phyloP scores from a whole-genome alignment of 331 rosid genomes.

The Arachis monticola region DNA sequence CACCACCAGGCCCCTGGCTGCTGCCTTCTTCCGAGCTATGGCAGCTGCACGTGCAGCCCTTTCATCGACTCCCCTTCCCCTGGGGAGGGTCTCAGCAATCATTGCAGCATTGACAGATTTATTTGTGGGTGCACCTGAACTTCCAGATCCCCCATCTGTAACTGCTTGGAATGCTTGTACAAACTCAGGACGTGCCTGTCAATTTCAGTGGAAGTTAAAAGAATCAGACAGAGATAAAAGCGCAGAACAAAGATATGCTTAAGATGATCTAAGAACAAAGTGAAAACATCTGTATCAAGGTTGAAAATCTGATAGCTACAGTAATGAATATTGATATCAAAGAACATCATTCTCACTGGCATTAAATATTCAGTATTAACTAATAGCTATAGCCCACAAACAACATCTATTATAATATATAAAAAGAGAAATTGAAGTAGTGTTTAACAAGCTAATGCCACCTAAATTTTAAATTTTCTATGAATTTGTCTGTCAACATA shows the following conservation, averaged over 20 bases:
- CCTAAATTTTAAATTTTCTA: too few relatives aligned
- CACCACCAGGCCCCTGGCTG: constrained; percentile 65
- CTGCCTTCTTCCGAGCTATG: constrained; percentile 72
- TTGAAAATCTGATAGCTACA: not conserved
- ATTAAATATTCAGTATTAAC: not conserved
- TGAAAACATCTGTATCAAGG: not conserved
- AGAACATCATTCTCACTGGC: not conserved
- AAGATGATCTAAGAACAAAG: not conserved
- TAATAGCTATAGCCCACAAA: not conserved
- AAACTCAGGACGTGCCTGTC: constrained; percentile 71
- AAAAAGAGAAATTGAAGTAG: too few relatives aligned
- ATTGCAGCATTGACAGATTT: constrained; percentile 65
- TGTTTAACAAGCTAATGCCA: too few relatives aligned
- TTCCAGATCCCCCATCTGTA: constrained; percentile 66
- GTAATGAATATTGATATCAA: too few relatives aligned
- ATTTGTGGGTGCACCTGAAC: constrained; percentile 52
- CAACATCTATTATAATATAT: not conserved
- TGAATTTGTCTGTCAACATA: too few relatives aligned
- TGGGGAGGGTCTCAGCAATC: constrained; percentile 57
- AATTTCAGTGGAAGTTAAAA: constrained; percentile 4
- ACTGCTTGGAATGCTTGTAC: constrained; percentile 72
- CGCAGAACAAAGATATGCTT: not conserved
- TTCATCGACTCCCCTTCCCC: constrained; percentile 74
- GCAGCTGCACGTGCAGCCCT: constrained; percentile 82
- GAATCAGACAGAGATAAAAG: not conserved